Evolutionary conservation across 2,329 filamentous ascomycete species (phyloP), one percentile per base, ranked within the genome.

Genomic region (Ophiostoma sp.): DNA sequence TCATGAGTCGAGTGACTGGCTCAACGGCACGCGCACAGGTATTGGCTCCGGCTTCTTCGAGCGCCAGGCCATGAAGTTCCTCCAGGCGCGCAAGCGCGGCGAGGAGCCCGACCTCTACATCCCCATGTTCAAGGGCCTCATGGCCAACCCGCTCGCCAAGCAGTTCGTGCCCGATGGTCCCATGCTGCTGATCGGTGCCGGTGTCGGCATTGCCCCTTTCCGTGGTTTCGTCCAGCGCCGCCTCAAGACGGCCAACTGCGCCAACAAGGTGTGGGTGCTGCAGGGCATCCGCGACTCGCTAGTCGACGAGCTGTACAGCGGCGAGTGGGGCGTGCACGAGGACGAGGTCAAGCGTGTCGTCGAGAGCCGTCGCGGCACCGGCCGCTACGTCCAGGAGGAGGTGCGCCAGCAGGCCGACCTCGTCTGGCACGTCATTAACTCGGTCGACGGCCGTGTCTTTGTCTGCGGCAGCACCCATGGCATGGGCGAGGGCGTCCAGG

Each of bases 361-460:
- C 12, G 89, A 96, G 82, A 93, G 89, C 77, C 90, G 90, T 70
- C 87, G 86, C 68, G 93, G 92, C 63, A 92, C 94, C 77, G 93
- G 93, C 76, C 91, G 92, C 76, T 99, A 99, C 80, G 96, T 99
- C 1, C 96, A 99, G 80, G 96, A 99, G 79, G 96, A 98, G 82
- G 95, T 99, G 9, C 87, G 89, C 12, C 88, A 93, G 76, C 96
- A 98, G 81, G 93, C 95, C 1, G 96, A 98, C 80, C 88, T 98
- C n/a, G 95, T 98, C 19, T 99, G 96, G 96, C 97, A 94, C 81
- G 94, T 98, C 76, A 93, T 97, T 85, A 98, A 98, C 81, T 91
- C 94, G 1, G 87, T 98, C n/a, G 96, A 99, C 79, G 96, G 96
- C 0, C 91, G 96, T 70, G 91, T 98, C 70, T 99, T 99, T 80